Evolutionary conservation across 2,329 filamentous ascomycete genomes (phyloP).

Genomic region (Ciborinia camelliae): DNA sequence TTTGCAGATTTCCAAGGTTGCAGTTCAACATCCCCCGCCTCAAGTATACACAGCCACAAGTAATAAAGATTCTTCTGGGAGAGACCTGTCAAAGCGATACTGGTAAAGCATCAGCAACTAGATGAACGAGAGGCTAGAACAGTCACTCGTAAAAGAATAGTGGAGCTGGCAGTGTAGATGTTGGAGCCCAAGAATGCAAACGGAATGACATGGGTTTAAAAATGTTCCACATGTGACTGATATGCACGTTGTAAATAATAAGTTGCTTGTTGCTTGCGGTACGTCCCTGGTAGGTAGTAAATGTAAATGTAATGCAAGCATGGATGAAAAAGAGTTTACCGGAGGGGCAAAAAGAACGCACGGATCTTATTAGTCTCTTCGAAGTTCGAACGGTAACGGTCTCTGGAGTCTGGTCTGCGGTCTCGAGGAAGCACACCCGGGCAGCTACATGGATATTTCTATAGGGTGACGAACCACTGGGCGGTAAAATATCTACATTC

Average conservation of each 20-base stretch:
- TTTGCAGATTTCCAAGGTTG: slow-evolving; percentile 1
- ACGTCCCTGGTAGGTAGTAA: neutral
- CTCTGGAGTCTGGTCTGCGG: no score
- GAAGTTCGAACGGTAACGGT: no score
- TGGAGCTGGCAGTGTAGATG: neutral
- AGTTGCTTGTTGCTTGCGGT: no score
- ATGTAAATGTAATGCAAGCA: neutral
- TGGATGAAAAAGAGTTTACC: neutral
- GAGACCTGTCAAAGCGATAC: slow-evolving; percentile 9
- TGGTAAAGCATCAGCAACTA: slow-evolving; percentile 1
- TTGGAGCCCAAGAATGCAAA: slow-evolving; percentile 12
- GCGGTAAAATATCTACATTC: neutral
- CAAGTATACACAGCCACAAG: slow-evolving; percentile 1
- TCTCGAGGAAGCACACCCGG: no score
- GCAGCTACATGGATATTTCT: slow-evolving; percentile 9
- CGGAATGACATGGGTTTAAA: neutral
- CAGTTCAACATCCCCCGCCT: slow-evolving; percentile 3
- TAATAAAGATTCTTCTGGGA: neutral
- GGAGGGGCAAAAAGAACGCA: neutral
- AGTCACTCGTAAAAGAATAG: neutral
- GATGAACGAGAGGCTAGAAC: neutral
- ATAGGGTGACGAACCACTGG: slow-evolving; percentile 11
- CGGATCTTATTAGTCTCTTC: neutral
- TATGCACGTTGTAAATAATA: slow-evolving; percentile 3
- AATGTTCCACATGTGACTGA: no score